Evolutionary conservation across 2,329 filamentous ascomycete species (phyloP).

Genomic region (Thielaviopsis cerberus): DNA sequence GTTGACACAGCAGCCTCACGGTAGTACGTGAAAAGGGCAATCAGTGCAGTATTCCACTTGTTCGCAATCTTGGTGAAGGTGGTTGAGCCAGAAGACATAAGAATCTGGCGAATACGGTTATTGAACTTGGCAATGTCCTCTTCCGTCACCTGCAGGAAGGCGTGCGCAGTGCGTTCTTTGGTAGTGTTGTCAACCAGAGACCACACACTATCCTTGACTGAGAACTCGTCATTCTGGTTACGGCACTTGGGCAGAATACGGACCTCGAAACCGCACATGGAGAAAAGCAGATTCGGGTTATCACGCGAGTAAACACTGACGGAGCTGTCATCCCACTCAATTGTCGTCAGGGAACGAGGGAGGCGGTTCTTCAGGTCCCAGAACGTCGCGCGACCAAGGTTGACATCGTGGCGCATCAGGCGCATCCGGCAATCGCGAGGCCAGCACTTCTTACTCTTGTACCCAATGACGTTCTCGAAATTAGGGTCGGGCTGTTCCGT

Average conservation of each 20-base stretch:
- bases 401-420: slow-evolving; percentile 95
- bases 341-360: slow-evolving; percentile 84
- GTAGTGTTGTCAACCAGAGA: slow-evolving; percentile 89
- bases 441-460: slow-evolving; percentile 99
- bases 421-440: slow-evolving; percentile 94
- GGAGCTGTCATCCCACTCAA: slow-evolving; percentile 98
- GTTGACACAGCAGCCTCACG: slow-evolving; percentile 94
- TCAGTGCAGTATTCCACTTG: slow-evolving; percentile 97
- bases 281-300: slow-evolving; percentile 91
- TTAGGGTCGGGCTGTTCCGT: slow-evolving; percentile 97
- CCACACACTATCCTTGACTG: slow-evolving; percentile 96
- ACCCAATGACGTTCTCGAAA: slow-evolving; percentile 97
- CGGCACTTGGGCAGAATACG: slow-evolving; percentile 87
- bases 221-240: slow-evolving; percentile 90
- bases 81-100: slow-evolving; percentile 98
- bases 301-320: slow-evolving; percentile 94
- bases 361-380: slow-evolving; percentile 97
- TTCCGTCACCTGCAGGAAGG: slow-evolving; percentile 92
- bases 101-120: slow-evolving; percentile 91
- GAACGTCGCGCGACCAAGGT: slow-evolving; percentile 89
- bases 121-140: slow-evolving; percentile 99
- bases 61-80: slow-evolving; percentile 99
- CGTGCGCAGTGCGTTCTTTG: slow-evolving; percentile 91
- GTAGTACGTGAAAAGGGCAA: slow-evolving; percentile 96
- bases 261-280: slow-evolving; percentile 96